These are phyloP conservation scores for Pachysolen tannophilus DNA, from an alignment of 805 yeast genomes.

Conservation along the genomic window DNA sequence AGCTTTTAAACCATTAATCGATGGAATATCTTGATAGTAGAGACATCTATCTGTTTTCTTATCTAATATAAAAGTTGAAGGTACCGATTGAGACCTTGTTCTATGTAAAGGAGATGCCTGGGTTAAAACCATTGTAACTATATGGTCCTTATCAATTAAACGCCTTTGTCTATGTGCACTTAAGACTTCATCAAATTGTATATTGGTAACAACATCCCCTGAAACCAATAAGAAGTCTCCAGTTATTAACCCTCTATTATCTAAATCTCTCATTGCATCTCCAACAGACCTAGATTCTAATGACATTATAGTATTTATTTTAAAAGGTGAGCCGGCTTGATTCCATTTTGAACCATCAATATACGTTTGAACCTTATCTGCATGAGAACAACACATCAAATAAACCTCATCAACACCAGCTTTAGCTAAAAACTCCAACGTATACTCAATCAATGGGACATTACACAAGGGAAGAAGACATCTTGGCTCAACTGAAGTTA, in stretches of 20 bases:
- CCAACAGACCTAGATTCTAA: constrained; percentile 90
- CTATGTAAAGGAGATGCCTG: constrained; percentile 81
- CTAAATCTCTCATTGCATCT: constrained; percentile 95
- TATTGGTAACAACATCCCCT: constrained; percentile 93
- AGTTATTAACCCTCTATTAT: constrained; percentile 79
- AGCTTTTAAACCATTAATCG: constrained; percentile 36
- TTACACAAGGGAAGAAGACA: constrained; percentile 90
- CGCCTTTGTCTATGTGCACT: constrained; percentile 67
- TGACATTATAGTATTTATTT: constrained; percentile 69
- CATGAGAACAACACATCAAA: constrained; percentile 84
- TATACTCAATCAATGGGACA: constrained; percentile 89
- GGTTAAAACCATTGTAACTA: constrained; percentile 88
- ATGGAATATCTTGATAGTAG: constrained; percentile 73
- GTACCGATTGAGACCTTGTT: constrained; percentile 71
- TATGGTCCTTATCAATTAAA: constrained; percentile 77
- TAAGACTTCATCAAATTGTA: constrained; percentile 69
- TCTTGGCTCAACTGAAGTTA: constrained; percentile 79
- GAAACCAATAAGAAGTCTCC: constrained; percentile 86
- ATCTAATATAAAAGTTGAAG: constrained; percentile 81
- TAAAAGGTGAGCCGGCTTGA: constrained; percentile 67
- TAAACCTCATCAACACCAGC: constrained; percentile 88
- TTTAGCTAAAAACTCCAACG: constrained; percentile 86
- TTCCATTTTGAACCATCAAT: constrained; percentile 70
- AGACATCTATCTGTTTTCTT: constrained; percentile 67
- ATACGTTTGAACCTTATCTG: constrained; percentile 79